phyloP scores from a whole-genome alignment of 2,329 filamentous ascomycete genomes.

The Nectriaceae sp. region DNA sequence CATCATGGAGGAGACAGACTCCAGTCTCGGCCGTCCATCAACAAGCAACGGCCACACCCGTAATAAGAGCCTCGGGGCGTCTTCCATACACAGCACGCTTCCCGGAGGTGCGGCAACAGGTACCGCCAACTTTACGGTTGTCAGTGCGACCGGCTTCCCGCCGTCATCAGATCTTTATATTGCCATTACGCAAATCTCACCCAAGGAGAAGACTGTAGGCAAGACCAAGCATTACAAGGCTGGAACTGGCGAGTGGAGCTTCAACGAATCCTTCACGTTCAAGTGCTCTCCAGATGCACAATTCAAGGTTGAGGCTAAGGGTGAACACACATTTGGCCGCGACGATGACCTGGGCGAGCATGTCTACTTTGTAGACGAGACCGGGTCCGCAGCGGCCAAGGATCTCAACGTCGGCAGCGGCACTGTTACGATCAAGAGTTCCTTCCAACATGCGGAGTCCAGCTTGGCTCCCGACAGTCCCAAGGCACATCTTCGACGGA shows the following conservation, averaged over 20 bases:
- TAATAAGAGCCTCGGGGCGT: slow-evolving; percentile 61
- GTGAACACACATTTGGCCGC: slow-evolving; percentile 80
- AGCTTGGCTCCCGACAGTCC: slow-evolving; percentile 47
- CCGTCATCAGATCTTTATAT: slow-evolving; percentile 78
- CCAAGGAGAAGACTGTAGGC: slow-evolving; percentile 77
- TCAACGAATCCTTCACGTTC: slow-evolving; percentile 78
- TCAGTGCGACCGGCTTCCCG: slow-evolving; percentile 79
- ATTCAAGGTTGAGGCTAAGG: slow-evolving; percentile 84
- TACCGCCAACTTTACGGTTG: slow-evolving; percentile 76
- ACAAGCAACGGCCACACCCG: slow-evolving; percentile 47
- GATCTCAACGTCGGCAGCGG: slow-evolving; percentile 73
- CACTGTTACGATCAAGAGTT: slow-evolving; percentile 71
- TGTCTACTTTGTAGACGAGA: slow-evolving; percentile 90
- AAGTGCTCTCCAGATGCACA: slow-evolving; percentile 78
- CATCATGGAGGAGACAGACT: slow-evolving; percentile 35
- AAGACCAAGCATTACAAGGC: slow-evolving; percentile 93
- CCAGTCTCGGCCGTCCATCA: slow-evolving; percentile 17
- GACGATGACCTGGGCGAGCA: slow-evolving; percentile 84
- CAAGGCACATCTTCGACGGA: slow-evolving; percentile 49
- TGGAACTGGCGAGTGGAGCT: slow-evolving; percentile 63
- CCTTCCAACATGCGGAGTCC: slow-evolving; percentile 60
- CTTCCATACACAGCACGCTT: slow-evolving; percentile 67
- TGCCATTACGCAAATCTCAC: slow-evolving; percentile 64
- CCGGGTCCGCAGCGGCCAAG: slow-evolving; percentile 68
- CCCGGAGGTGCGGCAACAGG: slow-evolving; percentile 66